phyloP scores from a whole-genome alignment of 2,329 filamentous ascomycete genomes.

The Teratosphaeriaceae sp. region DNA sequence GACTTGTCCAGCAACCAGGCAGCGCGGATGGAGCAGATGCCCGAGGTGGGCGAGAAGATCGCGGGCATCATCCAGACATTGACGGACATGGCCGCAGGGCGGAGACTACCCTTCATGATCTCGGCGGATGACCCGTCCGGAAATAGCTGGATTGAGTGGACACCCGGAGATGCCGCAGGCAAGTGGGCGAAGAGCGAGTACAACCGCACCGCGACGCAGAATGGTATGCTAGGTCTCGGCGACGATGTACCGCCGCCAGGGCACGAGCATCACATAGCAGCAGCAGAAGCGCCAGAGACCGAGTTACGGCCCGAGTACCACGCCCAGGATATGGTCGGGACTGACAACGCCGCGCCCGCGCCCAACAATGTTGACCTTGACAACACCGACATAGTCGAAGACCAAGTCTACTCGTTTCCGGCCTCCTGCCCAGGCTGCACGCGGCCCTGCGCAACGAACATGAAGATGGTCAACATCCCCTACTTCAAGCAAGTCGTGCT shows the following conservation, averaged over 20 bases:
- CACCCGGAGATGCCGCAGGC: constrained; percentile 63
- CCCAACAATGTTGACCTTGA: constrained; percentile 40
- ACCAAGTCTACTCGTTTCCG: constrained; percentile 90
- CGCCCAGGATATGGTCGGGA: constrained; percentile 34
- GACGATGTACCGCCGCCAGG: constrained; percentile 32
- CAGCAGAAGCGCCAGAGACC: constrained; percentile 53
- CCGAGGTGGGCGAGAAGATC: constrained; percentile 73
- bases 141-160: constrained; percentile 94
- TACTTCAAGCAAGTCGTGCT: constrained; percentile 97
- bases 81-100: constrained; percentile 68
- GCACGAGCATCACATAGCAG: constrained; percentile 32
- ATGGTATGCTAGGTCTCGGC: constrained; percentile 72
- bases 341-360: constrained; percentile 24
- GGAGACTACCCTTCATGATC: constrained; percentile 79
- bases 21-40: constrained; percentile 67
- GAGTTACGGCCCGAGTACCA: constrained; percentile 50
- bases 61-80: constrained; percentile 68
- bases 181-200: constrained; percentile 90
- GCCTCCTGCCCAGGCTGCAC: constrained; percentile 87
- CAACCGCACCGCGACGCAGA: constrained; percentile 74
- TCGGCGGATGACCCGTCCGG: constrained; percentile 85
- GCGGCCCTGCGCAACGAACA: constrained; percentile 80
- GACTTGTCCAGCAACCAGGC: constrained; percentile 78
- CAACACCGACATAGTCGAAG: constrained; percentile 65
- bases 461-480: constrained; percentile 98